Conservation (phyloP, 805 yeast genomes). For the Cyberlindnera xishuangbannaensis region DNA sequence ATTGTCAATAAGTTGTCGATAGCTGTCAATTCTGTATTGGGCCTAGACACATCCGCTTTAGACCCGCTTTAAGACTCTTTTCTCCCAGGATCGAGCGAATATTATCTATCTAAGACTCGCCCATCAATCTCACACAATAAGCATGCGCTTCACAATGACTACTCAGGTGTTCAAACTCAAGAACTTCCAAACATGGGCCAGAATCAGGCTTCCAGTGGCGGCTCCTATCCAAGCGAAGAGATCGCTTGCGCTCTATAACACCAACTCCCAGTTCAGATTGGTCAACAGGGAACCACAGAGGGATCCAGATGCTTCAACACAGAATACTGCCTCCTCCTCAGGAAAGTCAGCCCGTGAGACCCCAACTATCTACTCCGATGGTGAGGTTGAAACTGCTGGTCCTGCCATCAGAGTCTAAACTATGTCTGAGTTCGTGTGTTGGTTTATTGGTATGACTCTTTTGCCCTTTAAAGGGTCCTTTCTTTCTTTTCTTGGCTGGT, state of each 20-base stretch:
- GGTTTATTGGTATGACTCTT: no score
- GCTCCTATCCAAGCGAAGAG: constrained; percentile 15
- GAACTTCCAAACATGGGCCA: constrained; percentile 24
- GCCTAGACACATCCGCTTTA: no score
- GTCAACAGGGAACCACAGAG: constrained; percentile 22
- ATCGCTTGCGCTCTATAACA: constrained; percentile 17
- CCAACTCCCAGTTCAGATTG: constrained; percentile 17
- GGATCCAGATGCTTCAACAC: no score
- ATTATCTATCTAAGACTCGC: no score
- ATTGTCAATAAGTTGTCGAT: no score
- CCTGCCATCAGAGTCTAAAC: constrained; percentile 23
- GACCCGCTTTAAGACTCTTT: no score
- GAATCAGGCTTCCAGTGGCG: constrained; percentile 16
- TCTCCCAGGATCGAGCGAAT: no score
- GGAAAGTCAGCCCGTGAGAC: constrained; percentile 14
- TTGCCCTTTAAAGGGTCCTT: no score
- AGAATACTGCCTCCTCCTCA: constrained; percentile 3
- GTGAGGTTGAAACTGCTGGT: constrained; percentile 28
- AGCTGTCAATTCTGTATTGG: no score
- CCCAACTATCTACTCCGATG: constrained; percentile 27
- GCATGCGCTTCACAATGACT: constrained; percentile 5
- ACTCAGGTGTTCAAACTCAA: constrained; percentile 19
- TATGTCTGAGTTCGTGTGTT: neutral
- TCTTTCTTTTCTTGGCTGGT: no score
- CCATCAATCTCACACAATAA: no score